Conservation (phyloP, 306 rosid genomes). For the Trichosanthes cucumerina region DNA sequence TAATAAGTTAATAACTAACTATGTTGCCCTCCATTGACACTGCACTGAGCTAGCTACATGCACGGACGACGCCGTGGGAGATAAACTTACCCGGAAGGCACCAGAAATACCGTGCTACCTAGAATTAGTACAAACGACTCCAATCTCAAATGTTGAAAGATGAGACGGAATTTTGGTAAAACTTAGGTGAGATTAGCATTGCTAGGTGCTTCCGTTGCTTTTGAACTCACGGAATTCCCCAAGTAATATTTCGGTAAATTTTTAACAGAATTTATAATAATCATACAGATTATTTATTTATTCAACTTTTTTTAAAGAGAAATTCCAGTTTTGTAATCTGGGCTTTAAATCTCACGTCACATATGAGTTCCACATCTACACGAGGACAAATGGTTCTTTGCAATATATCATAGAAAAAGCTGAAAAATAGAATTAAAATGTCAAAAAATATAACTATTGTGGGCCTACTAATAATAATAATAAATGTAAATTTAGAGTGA, state of each 20-base stretch:
- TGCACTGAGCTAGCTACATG: neutral
- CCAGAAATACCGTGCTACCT: neutral
- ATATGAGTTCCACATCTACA: too few relatives aligned
- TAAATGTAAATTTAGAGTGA: too few relatives aligned
- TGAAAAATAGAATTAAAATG: too few relatives aligned
- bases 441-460: too few relatives aligned
- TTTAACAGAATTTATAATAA: neutral
- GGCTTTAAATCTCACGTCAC: too few relatives aligned
- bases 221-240: neutral
- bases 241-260: neutral
- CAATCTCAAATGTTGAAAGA: neutral
- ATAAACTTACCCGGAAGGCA: neutral
- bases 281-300: neutral
- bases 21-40: neutral
- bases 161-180: neutral
- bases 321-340: too few relatives aligned
- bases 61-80: neutral
- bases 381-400: too few relatives aligned
- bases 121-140: neutral
- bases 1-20: conserved; percentile 8
- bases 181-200: neutral
- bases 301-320: too few relatives aligned
- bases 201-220: neutral
- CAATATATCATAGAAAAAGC: too few relatives aligned
- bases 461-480: too few relatives aligned